Base-by-base conservation (phyloP, 176 grass and related monocot species). In the maize (Zea mays) region DNA sequence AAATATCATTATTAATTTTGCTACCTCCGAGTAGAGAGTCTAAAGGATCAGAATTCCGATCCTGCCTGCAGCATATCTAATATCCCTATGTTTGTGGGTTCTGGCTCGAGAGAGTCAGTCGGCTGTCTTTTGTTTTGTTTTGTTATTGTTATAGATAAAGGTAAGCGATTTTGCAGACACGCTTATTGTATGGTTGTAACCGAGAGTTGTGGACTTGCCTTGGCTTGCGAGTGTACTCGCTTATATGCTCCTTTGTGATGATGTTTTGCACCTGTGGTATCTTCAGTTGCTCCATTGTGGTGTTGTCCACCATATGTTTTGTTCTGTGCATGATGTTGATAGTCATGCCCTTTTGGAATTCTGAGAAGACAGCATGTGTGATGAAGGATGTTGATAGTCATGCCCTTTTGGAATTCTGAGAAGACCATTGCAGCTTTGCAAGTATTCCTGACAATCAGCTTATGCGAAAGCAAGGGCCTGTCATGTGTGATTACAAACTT, bases 121-220 rank as follows among this genome's bases (percentile, higher is more conserved):
- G 83, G 69, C 65, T 71, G 10, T 71, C 3, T 6, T 40, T 72
- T 44, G 74, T 79, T 40, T 72, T 44, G 74, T 79, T 85, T 62
- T 61, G 69, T 69, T 72, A 52, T 73, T 57, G n/a, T 60, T 75
- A 81, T 82, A 89, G 83, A 83, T 77, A 88, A 85, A 80, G 81
- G 75, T 86, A 89, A 81, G 80, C 80, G 83, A 89, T 89, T 92
- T 92, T 89, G 83, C 81, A 49, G 80, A 84, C 72, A 6, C 71
- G 40, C 77, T 81, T 84, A 64, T 92, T 19, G 19, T 56, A 77
- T 83, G 73, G 74, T 42, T 89, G 79, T 92, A 92, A 92, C 33
- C 7, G 6, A 86, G 80, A 86, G 42, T 80, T 83, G 62, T 76
- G 70, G 13, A 81, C 81, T 81, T 79, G 78, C 76, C 34, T 67